Evolutionary conservation across 495 filamentous ascomycete genomes (phyloP).

Genomic region (Aspergillus homomorphus): DNA sequence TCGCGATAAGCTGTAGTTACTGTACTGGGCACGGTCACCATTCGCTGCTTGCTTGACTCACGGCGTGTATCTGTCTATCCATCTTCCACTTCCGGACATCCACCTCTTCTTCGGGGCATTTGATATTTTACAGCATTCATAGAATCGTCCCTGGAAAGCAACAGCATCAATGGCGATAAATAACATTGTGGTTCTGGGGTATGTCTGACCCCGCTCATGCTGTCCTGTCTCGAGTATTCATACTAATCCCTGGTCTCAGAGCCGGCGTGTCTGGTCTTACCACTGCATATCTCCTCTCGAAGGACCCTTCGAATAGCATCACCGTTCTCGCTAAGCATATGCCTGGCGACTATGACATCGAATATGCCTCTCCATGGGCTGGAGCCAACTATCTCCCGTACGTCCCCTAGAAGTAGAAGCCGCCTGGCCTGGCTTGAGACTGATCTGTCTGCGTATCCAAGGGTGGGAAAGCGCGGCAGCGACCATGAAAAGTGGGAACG

Average conservation of each 20-base stretch:
- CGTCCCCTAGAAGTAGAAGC: slow-evolving; percentile 16
- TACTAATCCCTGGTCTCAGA: slow-evolving; percentile 40
- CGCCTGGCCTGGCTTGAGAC: not conserved
- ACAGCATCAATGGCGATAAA: slow-evolving; percentile 31
- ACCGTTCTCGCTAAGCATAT: slow-evolving; percentile 93
- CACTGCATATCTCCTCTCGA: slow-evolving; percentile 80
- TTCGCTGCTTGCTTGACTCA: not conserved
- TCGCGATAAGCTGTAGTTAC: not conserved
- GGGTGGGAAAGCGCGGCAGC: slow-evolving; percentile 53
- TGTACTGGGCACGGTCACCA: not conserved
- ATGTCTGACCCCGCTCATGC: slow-evolving; percentile 21
- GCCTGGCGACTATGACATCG: slow-evolving; percentile 96
- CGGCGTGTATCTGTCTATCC: not conserved
- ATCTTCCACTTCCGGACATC: not conserved
- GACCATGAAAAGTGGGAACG: slow-evolving; percentile 59
- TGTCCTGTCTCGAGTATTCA: not conserved
- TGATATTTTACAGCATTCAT: not conserved
- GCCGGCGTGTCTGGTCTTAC: slow-evolving; percentile 91
- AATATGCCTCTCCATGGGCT: slow-evolving; percentile 95
- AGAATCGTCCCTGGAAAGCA: not conserved
- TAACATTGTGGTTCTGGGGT: slow-evolving; percentile 67
- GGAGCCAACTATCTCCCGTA: slow-evolving; percentile 92
- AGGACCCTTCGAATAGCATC: slow-evolving; percentile 62
- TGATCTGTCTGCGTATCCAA: slow-evolving; percentile 19
- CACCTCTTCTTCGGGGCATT: not conserved